These are phyloP conservation scores for Emergomyces pasteurianus DNA, from an alignment of 2,329 filamentous ascomycete species.

Conservation along the genomic window DNA sequence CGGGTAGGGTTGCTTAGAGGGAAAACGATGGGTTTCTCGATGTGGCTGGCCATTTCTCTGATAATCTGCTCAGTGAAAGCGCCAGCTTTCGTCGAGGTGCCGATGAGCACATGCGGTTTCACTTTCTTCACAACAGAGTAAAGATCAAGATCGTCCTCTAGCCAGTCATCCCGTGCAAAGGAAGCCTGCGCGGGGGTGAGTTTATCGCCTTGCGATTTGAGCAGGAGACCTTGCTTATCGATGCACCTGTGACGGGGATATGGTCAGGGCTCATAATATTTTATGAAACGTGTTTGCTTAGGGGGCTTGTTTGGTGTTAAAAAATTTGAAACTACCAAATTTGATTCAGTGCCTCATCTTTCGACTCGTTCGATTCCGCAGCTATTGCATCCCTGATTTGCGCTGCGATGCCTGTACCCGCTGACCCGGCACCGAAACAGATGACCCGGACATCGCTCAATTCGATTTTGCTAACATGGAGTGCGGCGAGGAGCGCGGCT, in stretches of 20 bases:
- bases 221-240: slow-evolving; percentile 67
- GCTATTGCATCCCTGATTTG: slow-evolving; percentile 71
- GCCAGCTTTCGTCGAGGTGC: slow-evolving; percentile 66
- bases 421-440: slow-evolving; percentile 69
- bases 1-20: slow-evolving; percentile 77
- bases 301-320: background rate
- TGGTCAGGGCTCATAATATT: background rate
- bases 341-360: slow-evolving; percentile 63
- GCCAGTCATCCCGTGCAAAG: slow-evolving; percentile 50
- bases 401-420: slow-evolving; percentile 75
- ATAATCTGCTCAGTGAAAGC: slow-evolving; percentile 66
- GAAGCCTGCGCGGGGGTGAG: slow-evolving; percentile 55
- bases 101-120: slow-evolving; percentile 70
- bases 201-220: slow-evolving; percentile 47
- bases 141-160: slow-evolving; percentile 46
- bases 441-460: slow-evolving; percentile 59
- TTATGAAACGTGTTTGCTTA: background rate
- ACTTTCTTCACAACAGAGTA: slow-evolving; percentile 56
- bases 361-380: slow-evolving; percentile 51
- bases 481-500: slow-evolving; percentile 65
- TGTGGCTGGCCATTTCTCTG: slow-evolving; percentile 61
- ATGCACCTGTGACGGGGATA: slow-evolving; percentile 48
- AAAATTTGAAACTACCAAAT: slow-evolving; percentile 52
- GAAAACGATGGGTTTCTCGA: slow-evolving; percentile 62
- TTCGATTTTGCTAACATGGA: slow-evolving; percentile 55